Conservation (phyloP, 2,329 filamentous ascomycete species). For the Talaromyces funiculosus region DNA sequence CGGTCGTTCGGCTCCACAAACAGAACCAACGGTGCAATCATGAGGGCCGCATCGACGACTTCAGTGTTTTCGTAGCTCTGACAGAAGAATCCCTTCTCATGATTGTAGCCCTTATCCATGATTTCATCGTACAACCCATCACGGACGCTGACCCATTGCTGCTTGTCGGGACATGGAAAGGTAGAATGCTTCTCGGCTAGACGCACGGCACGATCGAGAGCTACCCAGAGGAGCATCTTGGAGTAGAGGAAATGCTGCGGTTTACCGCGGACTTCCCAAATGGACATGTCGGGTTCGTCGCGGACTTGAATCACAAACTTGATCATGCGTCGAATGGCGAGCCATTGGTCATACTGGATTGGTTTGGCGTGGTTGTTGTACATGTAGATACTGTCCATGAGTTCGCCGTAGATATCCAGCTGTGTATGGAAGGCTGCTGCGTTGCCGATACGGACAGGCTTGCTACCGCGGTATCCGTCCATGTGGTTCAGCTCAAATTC, state of each 20-base stretch:
- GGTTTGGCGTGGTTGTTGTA: constrained; percentile 77
- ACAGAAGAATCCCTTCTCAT: constrained; percentile 62
- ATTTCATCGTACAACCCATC: constrained; percentile 68
- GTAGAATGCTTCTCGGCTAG: constrained; percentile 65
- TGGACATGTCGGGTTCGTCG: constrained; percentile 69
- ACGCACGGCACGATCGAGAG: constrained; percentile 68
- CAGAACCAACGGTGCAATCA: constrained; percentile 73
- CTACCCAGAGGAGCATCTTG: constrained; percentile 81
- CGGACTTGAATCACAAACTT: constrained; percentile 67
- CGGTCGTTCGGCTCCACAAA: constrained; percentile 74
- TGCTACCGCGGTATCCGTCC: constrained; percentile 65
- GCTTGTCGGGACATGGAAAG: constrained; percentile 66
- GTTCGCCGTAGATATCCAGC: constrained; percentile 73
- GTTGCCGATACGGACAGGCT: constrained; percentile 70
- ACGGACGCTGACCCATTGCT: constrained; percentile 59
- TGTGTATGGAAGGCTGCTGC: constrained; percentile 71
- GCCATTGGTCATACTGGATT: constrained; percentile 70
- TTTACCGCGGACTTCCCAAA: constrained; percentile 72
- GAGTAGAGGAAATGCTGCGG: constrained; percentile 75
- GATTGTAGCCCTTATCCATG: constrained; percentile 73
- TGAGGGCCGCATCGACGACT: constrained; percentile 65
- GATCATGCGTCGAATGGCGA: constrained; percentile 60
- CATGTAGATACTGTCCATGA: constrained; percentile 71
- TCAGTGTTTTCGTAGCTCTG: constrained; percentile 70
- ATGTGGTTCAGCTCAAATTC: constrained; percentile 64